Base-by-base conservation (phyloP, 2,329 filamentous ascomycete species). In the Cladophialophora carrionii region DNA sequence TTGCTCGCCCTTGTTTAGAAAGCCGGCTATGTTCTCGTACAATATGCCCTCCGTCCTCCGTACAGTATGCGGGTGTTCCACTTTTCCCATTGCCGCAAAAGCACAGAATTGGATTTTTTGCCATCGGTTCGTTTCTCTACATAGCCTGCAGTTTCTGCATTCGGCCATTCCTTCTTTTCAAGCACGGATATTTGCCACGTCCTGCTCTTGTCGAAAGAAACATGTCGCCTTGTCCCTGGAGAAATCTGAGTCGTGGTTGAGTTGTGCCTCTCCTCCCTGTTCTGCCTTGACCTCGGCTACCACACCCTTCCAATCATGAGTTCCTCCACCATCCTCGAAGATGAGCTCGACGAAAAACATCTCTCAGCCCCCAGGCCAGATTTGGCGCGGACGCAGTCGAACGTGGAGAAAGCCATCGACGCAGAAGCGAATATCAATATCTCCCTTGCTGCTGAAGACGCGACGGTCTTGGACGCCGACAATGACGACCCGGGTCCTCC, bases 391-490 rank as follows among this genome's bases (percentile, higher is more conserved):
- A 57, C 62, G 14, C 43, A 66, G 54, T 68, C 66, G 14, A 62
- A 57, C 48, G 9, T 68, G 41, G 55, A 60, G 17, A 56, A 61
- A 60, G 66, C 66, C 8, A 58, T 68, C 20, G 66, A 68, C 34
- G 66, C 66, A 31, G 66, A 66, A 56, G 66, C 66, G 8, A 68
- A 68, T 24, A 62, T 68, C 20, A 48, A 59, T 34, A 14, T 37
- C 9, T 55, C 54, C 5, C 24, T 49, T 31, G 29, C 57, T 24
- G 22, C 51, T 14, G 52, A 56, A 34, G 12, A 58, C n/a, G 17
- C 59, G 41, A n/a, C 46, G 17, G 60, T 62, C 10, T 59, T 55
- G 24, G 48, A 10, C 31, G 17, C 6, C 17, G 43, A 49, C 29
- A 61, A 59, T 41, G 56, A 62, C 34, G 63, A 68, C 53, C 62